Base-by-base conservation (phyloP, 352 stramenopile genomes). In the Stramenopiles sp. region DNA sequence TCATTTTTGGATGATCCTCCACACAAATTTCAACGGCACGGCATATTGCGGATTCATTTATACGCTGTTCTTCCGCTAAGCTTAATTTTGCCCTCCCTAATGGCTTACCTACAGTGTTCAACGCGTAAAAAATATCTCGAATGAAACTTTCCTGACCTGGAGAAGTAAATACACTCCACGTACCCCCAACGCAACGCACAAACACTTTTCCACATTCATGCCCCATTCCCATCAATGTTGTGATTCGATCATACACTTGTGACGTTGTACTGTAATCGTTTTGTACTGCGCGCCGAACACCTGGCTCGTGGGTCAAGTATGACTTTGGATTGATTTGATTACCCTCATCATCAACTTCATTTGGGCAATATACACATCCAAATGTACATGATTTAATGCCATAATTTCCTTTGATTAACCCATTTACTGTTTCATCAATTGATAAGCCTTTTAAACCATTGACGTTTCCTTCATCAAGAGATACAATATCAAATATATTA, bases 351-450 rank as follows among this genome's bases (percentile, higher is more conserved):
- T 88, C 89, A 0, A 91, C 91, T 73, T 97, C 90, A 81, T 97
- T 96, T 0, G 92, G 91, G 81, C 92, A 97, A 82, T 97, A 97
- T 87, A 95, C 95, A 83, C 92, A 97, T 81, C n/a, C n/a, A n/a
- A n/a, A n/a, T n/a, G n/a, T n/a, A n/a, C n/a, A n/a, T n/a, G n/a
- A n/a, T n/a, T n/a, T n/a, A n/a, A n/a, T n/a, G n/a, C n/a, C n/a
- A n/a, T n/a, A n/a, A n/a, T n/a, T n/a, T n/a, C n/a, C n/a, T n/a
- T n/a, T n/a, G n/a, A n/a, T n/a, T n/a, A n/a, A n/a, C n/a, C n/a
- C n/a, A n/a, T n/a, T n/a, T n/a, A n/a, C n/a, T n/a, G n/a, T n/a
- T n/a, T n/a, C n/a, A n/a, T n/a, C n/a, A n/a, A n/a, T n/a, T n/a
- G n/a, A n/a, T n/a, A n/a, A n/a, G n/a, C n/a, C n/a, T n/a, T n/a